Base-by-base conservation (phyloP, 441 rosid genomes). In the Gossypium lobatum region DNA sequence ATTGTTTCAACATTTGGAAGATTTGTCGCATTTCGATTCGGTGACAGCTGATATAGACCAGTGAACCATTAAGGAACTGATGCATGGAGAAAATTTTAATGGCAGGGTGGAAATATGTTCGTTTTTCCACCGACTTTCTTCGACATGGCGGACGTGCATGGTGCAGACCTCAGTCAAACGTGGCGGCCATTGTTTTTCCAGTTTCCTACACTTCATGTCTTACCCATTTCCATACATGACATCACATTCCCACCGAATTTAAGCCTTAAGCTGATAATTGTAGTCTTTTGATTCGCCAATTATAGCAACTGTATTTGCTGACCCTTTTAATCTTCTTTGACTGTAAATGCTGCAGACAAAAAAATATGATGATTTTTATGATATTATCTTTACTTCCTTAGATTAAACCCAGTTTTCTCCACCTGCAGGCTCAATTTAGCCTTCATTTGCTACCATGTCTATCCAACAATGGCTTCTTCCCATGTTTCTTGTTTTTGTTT, bases 401-500 rank as follows among this genome's bases (percentile, higher is more conserved):
- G 50, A 64, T 37, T 37, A 37, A 64, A 34, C n/a, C 46, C 66
- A 31, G 66, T 31, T 62, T n/a, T 5, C 64, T 48, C 74, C 73
- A 53, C 10, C 63, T 55, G 13, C 28, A 23, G n/a, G 14, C 48
- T 13, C 46, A 62, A 31, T 9, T 64, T 28, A 39, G 50, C 50
- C 52, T 13, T 46, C 3, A 0, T 54, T 48, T 50, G 26, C 53
- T 20, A 46, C 62, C 71, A 85, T 83, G 89, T 67, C 71, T 6
- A 55, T 64, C 42, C 55, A 4, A 21, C 14, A 3, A 45, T 28
- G 84, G 64, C 61, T 64, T 5, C 59, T 53, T 60, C 8, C 71
- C 16, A 0, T 73, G 20, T 5, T 81, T 25, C 76, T 74, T 18
- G 65, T 76, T 77, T 42, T 85, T 67, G 7, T 84, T 57, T 4